Conservation (phyloP, 176 grass and related monocot genomes). For the Oryza brachyantha region DNA sequence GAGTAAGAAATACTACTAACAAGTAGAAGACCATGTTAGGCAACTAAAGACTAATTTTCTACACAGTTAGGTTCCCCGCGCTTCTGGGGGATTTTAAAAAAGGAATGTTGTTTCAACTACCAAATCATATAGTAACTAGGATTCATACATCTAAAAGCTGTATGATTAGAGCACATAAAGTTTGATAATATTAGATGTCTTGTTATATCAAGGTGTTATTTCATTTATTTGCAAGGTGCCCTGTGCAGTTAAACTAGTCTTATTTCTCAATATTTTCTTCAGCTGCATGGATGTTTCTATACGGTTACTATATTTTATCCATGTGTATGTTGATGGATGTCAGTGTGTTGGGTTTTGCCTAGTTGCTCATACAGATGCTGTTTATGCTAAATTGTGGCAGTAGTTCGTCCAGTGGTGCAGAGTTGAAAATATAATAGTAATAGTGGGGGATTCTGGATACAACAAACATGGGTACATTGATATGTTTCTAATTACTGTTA, state of each 20-base stretch:
- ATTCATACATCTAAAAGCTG: not conserved
- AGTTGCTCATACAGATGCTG: not conserved
- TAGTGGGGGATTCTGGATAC: not conserved
- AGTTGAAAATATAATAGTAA: not conserved
- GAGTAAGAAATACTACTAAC: not conserved
- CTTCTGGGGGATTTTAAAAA: not conserved
- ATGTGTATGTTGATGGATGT: not conserved
- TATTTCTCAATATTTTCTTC: not conserved
- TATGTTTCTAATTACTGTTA: not conserved
- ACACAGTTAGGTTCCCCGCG: not conserved
- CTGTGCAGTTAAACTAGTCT: not conserved
- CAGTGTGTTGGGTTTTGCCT: not conserved
- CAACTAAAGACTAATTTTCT: slow-evolving; percentile 3
- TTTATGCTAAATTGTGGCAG: not conserved
- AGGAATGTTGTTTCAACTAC: not conserved
- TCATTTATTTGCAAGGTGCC: not conserved
- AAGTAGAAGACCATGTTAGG: not conserved
- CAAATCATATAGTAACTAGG: not conserved
- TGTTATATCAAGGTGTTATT: not conserved
- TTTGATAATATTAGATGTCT: not conserved
- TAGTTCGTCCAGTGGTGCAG: not conserved
- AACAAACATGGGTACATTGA: not conserved
- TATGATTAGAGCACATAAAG: not conserved
- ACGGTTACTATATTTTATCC: not conserved
- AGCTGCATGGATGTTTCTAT: not conserved